Percentiles rank a stretch among this genome's conserved stretches.
phyloP scores from a whole-genome alignment of 2,329 filamentous ascomycete genomes.

The Botrytis squamosa region DNA sequence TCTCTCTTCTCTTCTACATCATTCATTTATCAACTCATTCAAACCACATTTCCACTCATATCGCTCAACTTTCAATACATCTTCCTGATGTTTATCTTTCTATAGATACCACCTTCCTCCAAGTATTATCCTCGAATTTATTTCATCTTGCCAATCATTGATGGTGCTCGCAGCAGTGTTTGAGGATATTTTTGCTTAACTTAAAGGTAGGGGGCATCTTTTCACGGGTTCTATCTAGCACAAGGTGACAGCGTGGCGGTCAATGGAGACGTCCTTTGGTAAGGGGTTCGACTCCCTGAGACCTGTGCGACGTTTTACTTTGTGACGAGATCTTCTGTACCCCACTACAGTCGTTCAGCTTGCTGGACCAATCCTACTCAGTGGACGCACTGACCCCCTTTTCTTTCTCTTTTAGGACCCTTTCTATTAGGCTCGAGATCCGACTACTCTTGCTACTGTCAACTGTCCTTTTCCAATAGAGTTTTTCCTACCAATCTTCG shows the following conservation, averaged over 20 bases:
- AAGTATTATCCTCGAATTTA: not conserved
- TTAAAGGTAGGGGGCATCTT: not conserved
- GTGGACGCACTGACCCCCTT: not conserved
- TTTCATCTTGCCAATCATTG: not conserved
- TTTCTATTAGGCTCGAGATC: not conserved
- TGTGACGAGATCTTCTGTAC: not conserved
- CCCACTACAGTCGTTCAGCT: constrained; percentile 2
- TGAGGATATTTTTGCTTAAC: not conserved
- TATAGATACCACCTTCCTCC: not conserved
- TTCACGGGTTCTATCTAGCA: not conserved
- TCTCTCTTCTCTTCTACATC: not conserved
- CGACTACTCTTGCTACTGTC: constrained; percentile 1
- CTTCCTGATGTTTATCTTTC: not conserved
- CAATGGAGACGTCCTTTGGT: constrained; percentile 1
- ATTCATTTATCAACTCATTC: not conserved
- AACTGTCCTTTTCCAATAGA: not conserved
- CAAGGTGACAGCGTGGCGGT: not conserved
- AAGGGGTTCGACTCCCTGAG: not conserved
- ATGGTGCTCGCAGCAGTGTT: not conserved
- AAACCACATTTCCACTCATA: not conserved
- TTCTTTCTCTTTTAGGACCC: not conserved
- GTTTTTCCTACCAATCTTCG: constrained; percentile 13
- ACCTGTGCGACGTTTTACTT: not conserved
- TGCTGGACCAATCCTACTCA: constrained; percentile 1
- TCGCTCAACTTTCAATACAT: not conserved